A percentile compares a stretch with the other conserved stretches of the same genome.
Evolutionary conservation across 1,139 yeast genomes (phyloP).

Genomic region (Ogataea hybrid): DNA sequence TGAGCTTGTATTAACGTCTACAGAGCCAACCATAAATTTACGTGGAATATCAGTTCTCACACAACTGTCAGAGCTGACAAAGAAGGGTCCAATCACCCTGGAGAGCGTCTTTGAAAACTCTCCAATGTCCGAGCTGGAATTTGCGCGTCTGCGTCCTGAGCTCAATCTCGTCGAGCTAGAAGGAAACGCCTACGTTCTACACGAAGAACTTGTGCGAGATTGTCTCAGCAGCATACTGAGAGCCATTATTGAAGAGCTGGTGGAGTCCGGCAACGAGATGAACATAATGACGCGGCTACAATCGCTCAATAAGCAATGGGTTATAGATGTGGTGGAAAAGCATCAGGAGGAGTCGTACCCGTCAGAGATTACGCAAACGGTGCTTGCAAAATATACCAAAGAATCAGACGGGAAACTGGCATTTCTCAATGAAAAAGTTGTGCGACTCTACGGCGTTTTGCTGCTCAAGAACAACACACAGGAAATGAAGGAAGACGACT

Average conservation of each 20-base stretch:
- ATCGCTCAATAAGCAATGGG: constrained; percentile 39
- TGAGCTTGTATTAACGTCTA: constrained; percentile 14
- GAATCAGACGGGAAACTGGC: constrained; percentile 29
- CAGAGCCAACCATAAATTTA: constrained; percentile 11
- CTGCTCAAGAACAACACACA: constrained; percentile 8
- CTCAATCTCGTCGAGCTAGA: constrained; percentile 14
- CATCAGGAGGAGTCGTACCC: constrained; percentile 28
- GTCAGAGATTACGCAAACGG: constrained; percentile 7
- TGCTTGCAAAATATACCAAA: constrained; percentile 8
- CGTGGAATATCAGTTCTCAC: constrained; percentile 11
- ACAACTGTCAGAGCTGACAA: constrained; percentile 4
- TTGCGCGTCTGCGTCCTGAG: constrained; percentile 6
- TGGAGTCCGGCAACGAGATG: constrained; percentile 13
- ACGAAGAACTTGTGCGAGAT: constrained; percentile 14
- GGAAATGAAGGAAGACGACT: constrained; percentile 38
- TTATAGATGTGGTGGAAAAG: constrained; percentile 36
- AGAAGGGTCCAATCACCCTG: neutral
- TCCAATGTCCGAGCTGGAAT: constrained; percentile 10
- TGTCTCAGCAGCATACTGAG: constrained; percentile 11
- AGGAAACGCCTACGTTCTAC: constrained; percentile 9
- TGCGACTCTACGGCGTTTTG: constrained; percentile 37
- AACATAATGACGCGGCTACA: constrained; percentile 27
- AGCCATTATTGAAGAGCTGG: constrained; percentile 8
- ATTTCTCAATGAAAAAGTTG: constrained; percentile 48
- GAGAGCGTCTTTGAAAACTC: constrained; percentile 13